Percentiles rank a stretch among this genome's conserved stretches.
Evolutionary conservation across 2,329 filamentous ascomycete species (phyloP).

Genomic region (Cercospora sp.): DNA sequence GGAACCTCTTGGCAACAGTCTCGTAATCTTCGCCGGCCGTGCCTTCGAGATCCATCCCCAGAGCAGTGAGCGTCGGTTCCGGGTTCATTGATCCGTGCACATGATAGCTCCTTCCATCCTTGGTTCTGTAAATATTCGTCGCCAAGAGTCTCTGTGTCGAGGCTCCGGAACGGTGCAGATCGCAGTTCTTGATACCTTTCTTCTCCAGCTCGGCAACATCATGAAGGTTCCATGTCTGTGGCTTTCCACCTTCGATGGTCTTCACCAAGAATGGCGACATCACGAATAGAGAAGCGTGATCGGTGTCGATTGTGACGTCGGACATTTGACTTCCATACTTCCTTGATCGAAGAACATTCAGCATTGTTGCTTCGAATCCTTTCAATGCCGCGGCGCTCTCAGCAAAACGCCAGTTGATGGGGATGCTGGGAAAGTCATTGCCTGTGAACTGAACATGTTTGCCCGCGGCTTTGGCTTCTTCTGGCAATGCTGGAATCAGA

Average conservation of each 20-base stretch:
- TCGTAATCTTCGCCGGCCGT: constrained; percentile 42
- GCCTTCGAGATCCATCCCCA: constrained; percentile 37
- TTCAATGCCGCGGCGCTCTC: constrained; percentile 50
- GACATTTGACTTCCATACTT: constrained; percentile 26
- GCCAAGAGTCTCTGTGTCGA: constrained; percentile 28
- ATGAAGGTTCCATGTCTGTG: neutral
- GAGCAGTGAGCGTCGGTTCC: constrained; percentile 43
- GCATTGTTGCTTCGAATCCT: constrained; percentile 27
- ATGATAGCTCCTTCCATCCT: constrained; percentile 51
- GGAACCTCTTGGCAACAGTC: constrained; percentile 44
- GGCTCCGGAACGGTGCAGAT: constrained; percentile 19
- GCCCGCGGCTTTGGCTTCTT: constrained; percentile 41
- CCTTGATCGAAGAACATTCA: constrained; percentile 24
- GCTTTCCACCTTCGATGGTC: constrained; percentile 12
- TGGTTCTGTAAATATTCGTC: constrained; percentile 53
- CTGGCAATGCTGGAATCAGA: constrained; percentile 44
- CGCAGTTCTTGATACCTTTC: constrained; percentile 23
- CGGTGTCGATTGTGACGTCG: constrained; percentile 24
- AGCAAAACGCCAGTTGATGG: constrained; percentile 59
- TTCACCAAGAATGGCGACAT: constrained; percentile 28
- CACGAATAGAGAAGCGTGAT: constrained; percentile 31
- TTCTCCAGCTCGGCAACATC: constrained; percentile 4
- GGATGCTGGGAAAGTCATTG: constrained; percentile 47
- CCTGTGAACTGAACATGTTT: constrained; percentile 48
- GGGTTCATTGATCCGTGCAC: constrained; percentile 53